These are phyloP conservation scores for Pezicula radicicola DNA, from an alignment of 2,329 filamentous ascomycete species.

Conservation along the genomic window DNA sequence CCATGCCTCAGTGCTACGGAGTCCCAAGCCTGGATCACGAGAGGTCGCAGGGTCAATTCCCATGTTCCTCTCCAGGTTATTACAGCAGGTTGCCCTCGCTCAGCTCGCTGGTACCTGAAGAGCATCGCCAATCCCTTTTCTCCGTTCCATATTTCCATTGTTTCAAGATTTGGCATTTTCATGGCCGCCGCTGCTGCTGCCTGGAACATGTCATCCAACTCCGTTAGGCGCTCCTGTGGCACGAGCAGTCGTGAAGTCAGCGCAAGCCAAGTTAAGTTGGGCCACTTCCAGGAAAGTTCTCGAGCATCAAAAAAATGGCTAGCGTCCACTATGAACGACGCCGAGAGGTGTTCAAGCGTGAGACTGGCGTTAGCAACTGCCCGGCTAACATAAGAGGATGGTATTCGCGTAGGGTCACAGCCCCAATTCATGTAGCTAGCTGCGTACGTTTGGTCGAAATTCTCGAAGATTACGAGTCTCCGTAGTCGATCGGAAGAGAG, in stretches of 20 bases:
- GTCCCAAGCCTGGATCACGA: slow-evolving; percentile 19
- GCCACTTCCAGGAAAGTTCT: slow-evolving; percentile 20
- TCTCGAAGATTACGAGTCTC: slow-evolving; percentile 33
- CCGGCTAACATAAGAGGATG: slow-evolving; percentile 17
- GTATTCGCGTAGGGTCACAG: slow-evolving; percentile 19
- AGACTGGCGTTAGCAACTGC: slow-evolving; percentile 14
- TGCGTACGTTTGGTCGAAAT: slow-evolving; percentile 30
- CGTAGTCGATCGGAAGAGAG: slow-evolving; percentile 20
- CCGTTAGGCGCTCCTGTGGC: slow-evolving; percentile 16
- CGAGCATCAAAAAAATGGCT: slow-evolving; percentile 14
- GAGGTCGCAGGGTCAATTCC: slow-evolving; percentile 18
- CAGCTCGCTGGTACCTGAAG: slow-evolving; percentile 15
- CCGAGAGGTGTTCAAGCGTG: slow-evolving; percentile 15
- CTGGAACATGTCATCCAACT: slow-evolving; percentile 12
- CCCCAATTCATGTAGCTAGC: slow-evolving; percentile 5
- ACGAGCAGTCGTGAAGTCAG: slow-evolving; percentile 20
- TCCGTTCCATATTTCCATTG: slow-evolving; percentile 20
- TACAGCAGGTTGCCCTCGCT: slow-evolving; percentile 12
- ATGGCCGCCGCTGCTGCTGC: slow-evolving; percentile 16
- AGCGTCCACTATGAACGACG: slow-evolving; percentile 18
- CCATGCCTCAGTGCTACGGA: slow-evolving; percentile 15
- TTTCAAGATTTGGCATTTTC: slow-evolving; percentile 19
- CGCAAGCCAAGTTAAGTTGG: slow-evolving; percentile 16
- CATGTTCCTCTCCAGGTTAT: slow-evolving; percentile 24
- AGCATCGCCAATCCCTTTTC: slow-evolving; percentile 16